phyloP scores from a whole-genome alignment of 805 yeast species.

The Isabelozyma pseudorhagii region DNA sequence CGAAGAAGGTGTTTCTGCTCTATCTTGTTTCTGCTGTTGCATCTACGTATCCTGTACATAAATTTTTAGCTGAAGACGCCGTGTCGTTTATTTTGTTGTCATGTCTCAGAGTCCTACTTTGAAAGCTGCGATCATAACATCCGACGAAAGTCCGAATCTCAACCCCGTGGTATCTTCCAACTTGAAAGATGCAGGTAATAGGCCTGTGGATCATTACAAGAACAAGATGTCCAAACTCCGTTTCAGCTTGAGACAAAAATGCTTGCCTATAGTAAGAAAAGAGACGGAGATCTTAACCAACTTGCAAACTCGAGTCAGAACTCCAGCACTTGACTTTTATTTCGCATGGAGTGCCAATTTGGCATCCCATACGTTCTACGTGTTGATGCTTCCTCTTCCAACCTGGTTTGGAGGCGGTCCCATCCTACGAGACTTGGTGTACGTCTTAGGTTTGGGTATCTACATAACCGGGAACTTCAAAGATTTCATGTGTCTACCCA shows the following conservation, averaged over 20 bases:
- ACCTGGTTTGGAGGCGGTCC: slow-evolving; percentile 71
- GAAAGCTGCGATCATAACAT: background rate
- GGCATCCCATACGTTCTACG: slow-evolving; percentile 93
- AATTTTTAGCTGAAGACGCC: no score
- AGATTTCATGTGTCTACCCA: slow-evolving; percentile 84
- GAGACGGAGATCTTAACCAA: slow-evolving; percentile 62
- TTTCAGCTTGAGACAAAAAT: slow-evolving; percentile 47
- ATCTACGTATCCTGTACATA: no score
- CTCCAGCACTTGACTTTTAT: slow-evolving; percentile 58
- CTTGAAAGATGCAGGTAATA: slow-evolving; percentile 68
- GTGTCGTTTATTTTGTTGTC: background rate
- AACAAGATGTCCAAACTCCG: slow-evolving; percentile 53
- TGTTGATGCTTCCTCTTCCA: slow-evolving; percentile 80
- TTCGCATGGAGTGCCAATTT: slow-evolving; percentile 86
- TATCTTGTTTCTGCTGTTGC: background rate
- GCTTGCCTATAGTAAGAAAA: slow-evolving; percentile 54
- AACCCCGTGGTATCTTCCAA: slow-evolving; percentile 1
- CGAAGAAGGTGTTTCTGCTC: background rate
- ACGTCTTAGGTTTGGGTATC: slow-evolving; percentile 66
- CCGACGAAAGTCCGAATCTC: background rate
- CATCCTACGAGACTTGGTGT: slow-evolving; percentile 57
- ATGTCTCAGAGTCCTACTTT: background rate
- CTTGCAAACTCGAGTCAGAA: slow-evolving; percentile 54
- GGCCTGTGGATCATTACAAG: slow-evolving; percentile 63
- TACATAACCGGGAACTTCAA: slow-evolving; percentile 71